Evolutionary conservation across 139 green algal genomes (phyloP).

Genomic region (Nannochloris sp.): DNA sequence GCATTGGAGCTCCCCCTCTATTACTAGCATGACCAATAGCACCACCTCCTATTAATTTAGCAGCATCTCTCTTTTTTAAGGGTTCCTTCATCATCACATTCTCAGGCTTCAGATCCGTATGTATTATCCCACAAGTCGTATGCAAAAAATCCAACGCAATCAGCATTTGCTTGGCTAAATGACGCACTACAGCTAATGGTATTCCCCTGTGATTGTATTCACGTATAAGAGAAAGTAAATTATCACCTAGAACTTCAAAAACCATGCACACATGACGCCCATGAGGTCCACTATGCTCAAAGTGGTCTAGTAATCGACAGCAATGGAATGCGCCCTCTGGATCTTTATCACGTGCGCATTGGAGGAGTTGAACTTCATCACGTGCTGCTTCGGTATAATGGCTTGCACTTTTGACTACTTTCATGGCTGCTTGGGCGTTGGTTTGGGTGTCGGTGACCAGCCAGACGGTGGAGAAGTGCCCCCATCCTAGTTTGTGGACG

Average conservation of each 20-base stretch:
- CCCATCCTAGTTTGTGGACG: slow-evolving; percentile 94
- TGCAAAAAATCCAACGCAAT: slow-evolving; percentile 91
- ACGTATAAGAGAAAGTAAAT: slow-evolving; percentile 68
- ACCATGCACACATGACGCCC: slow-evolving; percentile 97
- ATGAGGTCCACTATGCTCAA: slow-evolving; percentile 88
- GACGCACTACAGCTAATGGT: slow-evolving; percentile 74
- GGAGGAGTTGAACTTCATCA: slow-evolving; percentile 92
- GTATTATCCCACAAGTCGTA: slow-evolving; percentile 68
- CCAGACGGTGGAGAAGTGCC: slow-evolving; percentile 99
- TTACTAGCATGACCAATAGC: too few species aligned
- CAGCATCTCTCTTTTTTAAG: slow-evolving; percentile 48
- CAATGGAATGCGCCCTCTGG: slow-evolving; percentile 47
- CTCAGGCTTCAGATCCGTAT: slow-evolving; percentile 96
- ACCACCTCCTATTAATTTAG: slow-evolving; percentile 42
- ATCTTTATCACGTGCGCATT: slow-evolving; percentile 66
- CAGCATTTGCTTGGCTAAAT: slow-evolving; percentile 77
- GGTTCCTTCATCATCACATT: slow-evolving; percentile 88
- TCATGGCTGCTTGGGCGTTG: slow-evolving; percentile 39
- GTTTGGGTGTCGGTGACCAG: slow-evolving; percentile 63
- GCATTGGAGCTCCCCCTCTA: too few species aligned
- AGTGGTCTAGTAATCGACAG: slow-evolving; percentile 77
- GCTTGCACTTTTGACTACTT: slow-evolving; percentile 88
- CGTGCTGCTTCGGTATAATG: slow-evolving; percentile 95
- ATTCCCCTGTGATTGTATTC: slow-evolving; percentile 59
- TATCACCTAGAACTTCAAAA: slow-evolving; percentile 88